Base-by-base conservation (phyloP, 352 stramenopile genomes). In the Aphanomyces astaci region DNA sequence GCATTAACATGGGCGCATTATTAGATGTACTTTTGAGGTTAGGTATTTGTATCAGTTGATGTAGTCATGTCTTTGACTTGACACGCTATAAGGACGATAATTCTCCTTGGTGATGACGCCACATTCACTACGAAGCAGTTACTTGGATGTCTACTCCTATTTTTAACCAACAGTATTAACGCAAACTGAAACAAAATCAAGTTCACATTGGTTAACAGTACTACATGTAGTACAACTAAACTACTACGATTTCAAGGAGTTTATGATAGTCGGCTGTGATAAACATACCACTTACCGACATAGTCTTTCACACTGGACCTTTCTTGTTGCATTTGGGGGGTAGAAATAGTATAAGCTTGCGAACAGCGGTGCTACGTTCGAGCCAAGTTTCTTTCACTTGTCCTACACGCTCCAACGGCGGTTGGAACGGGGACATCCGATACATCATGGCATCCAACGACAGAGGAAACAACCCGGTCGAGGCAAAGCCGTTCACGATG, bases 401-500 rank as follows among this genome's bases (percentile, higher is more conserved):
- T 3, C 15, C 28, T 19, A 24, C 22, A 9, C 15, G 13, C 15
- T 36, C 25, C 5, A 15, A 4, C 7, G 10, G n/a, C 3, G 51
- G 51, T 31, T 59, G n/a, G 25, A 59, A 59, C 9, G 33, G 13
- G 3, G 51, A 59, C 7, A 59, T 7, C 5, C 51, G 51, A 28
- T 59, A 59, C 15, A 59, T 59, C 51, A 59, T 59, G 4, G n/a
- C 28, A 11, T 59, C 51, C 24, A 59, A 4, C 13, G 51, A 59
- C 4, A 25, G 51, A 59, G 51, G 24, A 19, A 4, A 59, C 11
- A 59, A 39, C 30, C 36, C 51, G 28, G 51, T 59, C 15, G 19
- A 30, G 9, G 9, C 15, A 31, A 59, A 59, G 7, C 51, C 51
- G 9, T 30, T 36, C 19, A 59, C 24, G 51, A 59, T 59, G 4